Percentiles rank a stretch among this genome's conserved stretches.
phyloP scores from a whole-genome alignment of 768 basidiomycete genomes.

The Guyanaporus albipodus region DNA sequence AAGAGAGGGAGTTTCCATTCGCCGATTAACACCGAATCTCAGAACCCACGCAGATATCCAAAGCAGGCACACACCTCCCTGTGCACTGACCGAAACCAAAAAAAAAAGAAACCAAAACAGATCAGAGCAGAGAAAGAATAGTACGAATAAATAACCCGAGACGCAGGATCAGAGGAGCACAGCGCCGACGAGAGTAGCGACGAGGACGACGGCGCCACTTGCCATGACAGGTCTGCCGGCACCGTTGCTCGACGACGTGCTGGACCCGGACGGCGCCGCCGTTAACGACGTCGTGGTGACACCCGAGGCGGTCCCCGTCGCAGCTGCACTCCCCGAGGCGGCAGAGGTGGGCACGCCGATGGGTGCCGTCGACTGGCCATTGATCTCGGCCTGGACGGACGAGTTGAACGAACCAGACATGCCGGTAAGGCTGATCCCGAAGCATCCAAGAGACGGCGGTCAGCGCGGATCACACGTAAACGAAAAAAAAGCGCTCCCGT shows the following conservation, averaged over 20 bases:
- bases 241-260: slow-evolving; percentile 4
- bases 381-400: slow-evolving; percentile 52
- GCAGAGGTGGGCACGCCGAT: slow-evolving; percentile 39
- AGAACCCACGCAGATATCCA: too few relatives aligned
- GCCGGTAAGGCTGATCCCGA: slow-evolving; percentile 45
- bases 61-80: too few relatives aligned
- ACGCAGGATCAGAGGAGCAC: slow-evolving; percentile 17
- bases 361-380: slow-evolving; percentile 56
- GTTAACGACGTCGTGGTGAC: neutral
- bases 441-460: neutral
- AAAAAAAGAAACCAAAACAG: neutral
- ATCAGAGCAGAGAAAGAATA: neutral
- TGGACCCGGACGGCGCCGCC: neutral
- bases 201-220: slow-evolving; percentile 20
- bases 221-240: slow-evolving; percentile 26
- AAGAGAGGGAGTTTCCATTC: too few relatives aligned
- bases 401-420: slow-evolving; percentile 73
- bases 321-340: neutral
- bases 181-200: slow-evolving; percentile 21
- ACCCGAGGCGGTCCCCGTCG: neutral
- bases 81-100: neutral
- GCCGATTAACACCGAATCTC: too few relatives aligned
- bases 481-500: slow-evolving; percentile 33
- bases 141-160: neutral
- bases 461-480: neutral